phyloP scores from a whole-genome alignment of 495 filamentous ascomycete genomes.

The Neurospora intermedia region DNA sequence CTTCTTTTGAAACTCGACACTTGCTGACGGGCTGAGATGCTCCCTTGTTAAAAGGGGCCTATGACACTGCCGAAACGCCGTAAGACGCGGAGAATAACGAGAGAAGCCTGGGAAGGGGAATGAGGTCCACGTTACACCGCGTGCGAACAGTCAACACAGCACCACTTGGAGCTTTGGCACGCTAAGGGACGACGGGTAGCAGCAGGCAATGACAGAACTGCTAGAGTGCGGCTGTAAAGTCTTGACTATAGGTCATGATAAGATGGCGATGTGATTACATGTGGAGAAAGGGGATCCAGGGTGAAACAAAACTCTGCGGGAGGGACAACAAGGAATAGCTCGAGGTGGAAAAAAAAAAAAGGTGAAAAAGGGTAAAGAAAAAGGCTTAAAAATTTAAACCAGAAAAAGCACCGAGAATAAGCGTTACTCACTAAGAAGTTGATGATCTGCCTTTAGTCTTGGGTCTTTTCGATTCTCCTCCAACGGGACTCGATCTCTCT shows the following conservation, averaged over 20 bases:
- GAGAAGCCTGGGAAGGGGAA: background rate
- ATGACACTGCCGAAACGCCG: background rate
- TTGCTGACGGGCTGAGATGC: background rate
- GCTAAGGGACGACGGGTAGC: background rate
- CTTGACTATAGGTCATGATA: background rate
- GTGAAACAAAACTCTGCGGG: background rate
- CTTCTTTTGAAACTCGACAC: background rate
- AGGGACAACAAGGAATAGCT: background rate
- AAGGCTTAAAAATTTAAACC: background rate
- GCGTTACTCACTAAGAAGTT: constrained; percentile 10
- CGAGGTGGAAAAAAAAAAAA: background rate
- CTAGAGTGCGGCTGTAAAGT: background rate
- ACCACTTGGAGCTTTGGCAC: background rate
- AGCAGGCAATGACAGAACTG: background rate
- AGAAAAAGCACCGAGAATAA: background rate
- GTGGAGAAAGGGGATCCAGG: background rate
- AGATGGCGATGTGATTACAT: background rate
- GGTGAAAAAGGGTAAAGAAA: too few relatives aligned
- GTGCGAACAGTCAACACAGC: background rate
- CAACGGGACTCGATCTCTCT: background rate
- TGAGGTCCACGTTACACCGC: background rate
- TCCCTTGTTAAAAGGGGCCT: background rate
- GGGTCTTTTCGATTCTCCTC: constrained; percentile 1
- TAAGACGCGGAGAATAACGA: background rate
- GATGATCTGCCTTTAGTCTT: constrained; percentile 7